These are phyloP conservation scores for Aphanomyces cochlioides DNA, from an alignment of 352 stramenopile species.

Conservation along the genomic window DNA sequence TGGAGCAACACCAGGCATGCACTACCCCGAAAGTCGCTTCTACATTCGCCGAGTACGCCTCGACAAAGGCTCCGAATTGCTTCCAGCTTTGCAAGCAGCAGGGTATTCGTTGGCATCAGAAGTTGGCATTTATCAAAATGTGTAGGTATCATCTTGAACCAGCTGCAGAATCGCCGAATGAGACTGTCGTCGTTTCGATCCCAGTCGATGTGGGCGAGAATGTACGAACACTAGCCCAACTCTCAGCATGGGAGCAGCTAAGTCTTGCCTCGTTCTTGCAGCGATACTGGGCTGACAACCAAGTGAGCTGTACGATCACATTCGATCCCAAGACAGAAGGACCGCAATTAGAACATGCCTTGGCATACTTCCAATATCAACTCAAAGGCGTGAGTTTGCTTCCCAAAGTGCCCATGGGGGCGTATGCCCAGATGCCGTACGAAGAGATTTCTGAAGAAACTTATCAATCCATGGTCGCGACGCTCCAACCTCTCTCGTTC, in stretches of 20 bases:
- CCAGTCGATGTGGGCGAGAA: slow-evolving; percentile 85
- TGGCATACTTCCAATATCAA: slow-evolving; percentile 93
- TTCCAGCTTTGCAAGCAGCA: slow-evolving; percentile 60
- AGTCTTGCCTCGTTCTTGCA: slow-evolving; percentile 89
- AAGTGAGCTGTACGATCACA: slow-evolving; percentile 92
- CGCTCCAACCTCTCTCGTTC: slow-evolving; percentile 47
- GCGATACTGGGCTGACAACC: slow-evolving; percentile 92
- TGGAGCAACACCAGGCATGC: slow-evolving; percentile 90
- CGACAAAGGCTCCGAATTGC: slow-evolving; percentile 72
- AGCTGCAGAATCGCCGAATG: slow-evolving; percentile 50
- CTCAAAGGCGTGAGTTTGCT: slow-evolving; percentile 91
- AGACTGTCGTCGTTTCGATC: slow-evolving; percentile 88
- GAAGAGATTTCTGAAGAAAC: slow-evolving; percentile 76
- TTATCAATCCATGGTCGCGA: slow-evolving; percentile 53
- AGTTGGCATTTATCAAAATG: not conserved
- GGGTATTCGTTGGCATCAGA: slow-evolving; percentile 37
- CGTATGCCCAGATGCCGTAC: slow-evolving; percentile 91
- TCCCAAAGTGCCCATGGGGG: slow-evolving; percentile 67
- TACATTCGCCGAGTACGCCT: slow-evolving; percentile 90
- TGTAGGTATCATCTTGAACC: slow-evolving; percentile 67
- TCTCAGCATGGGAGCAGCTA: slow-evolving; percentile 93
- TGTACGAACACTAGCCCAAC: slow-evolving; percentile 73
- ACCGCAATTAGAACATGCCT: slow-evolving; percentile 64
- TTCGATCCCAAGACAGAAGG: slow-evolving; percentile 88
- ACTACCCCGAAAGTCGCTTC: slow-evolving; percentile 90